Base-by-base conservation (phyloP, 2,329 filamentous ascomycete species). In the Sclerotinia minor region DNA sequence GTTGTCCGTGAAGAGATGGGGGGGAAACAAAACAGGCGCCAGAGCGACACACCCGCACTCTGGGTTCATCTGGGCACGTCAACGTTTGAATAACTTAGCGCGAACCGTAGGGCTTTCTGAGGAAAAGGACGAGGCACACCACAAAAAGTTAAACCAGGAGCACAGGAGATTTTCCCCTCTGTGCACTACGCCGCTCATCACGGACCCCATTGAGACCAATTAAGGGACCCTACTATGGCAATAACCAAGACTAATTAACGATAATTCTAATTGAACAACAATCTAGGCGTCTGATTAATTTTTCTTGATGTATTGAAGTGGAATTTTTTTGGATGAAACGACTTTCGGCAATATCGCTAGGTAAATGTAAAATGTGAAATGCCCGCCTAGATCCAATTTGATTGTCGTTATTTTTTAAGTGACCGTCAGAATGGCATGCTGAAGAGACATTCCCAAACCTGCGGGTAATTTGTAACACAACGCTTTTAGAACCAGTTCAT, bases 11-110 rank as follows among this genome's bases (percentile, higher is more conserved):
- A 58, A 58, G 65, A 54, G 65, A 63, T 67, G 65, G 29, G 57
- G 52, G 65, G 52, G 65, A 54, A 67, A 54, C 49, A 54, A 67
- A 67, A 67, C 60, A 67, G 66, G 66, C 66, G 66, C 66, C 66
- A 67, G 52, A 67, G 52, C 41, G 52, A 64, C 52, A 57, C 44
- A 64, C 59, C 66, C 59, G 78, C 78, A 15, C 78, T 7, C 72
- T 81, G 0, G 79, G 79, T 29, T 63, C 45, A 79, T 79, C 6
- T 72, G 80, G 58, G 29, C 73, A 80, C 4, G 65, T 67, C 65
- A 63, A 67, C 65, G 65, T 54, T 63, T 44, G 45, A 29, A 47
- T 50, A 63, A 21, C 44, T 63, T 67, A 67, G 65, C 65, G 65
- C 65, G 65, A 63, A 49, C 57, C 57, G 57, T 63, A 63, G 57